Evolutionary conservation across 352 stramenopile genomes (phyloP), one percentile per base, ranked within the genome.

Genomic region (Thalassiosira exigua): DNA sequence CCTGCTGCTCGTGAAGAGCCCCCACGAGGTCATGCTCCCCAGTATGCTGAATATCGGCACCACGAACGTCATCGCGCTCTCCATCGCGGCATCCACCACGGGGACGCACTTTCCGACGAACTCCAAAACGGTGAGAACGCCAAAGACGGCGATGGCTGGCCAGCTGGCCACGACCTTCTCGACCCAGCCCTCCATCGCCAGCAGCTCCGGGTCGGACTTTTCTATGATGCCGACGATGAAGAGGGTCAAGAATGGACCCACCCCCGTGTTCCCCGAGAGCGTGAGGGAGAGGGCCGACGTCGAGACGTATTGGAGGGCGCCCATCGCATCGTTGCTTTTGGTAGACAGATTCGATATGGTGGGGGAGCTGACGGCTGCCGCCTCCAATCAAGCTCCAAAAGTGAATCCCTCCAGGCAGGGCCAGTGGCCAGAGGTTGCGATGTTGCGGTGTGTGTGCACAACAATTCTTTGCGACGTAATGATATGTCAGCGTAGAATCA

Each of bases 161-260:
- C 79, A 87, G 36, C 50, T 58, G 12, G n/a, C 21, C 11, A 58
- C 19, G 30, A 19, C 21, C 50, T 58, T 58, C 1, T 12, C 19
- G 30, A 58, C 50, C 50, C 50, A 58, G 1, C 36, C 50, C 21
- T 42, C 54, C 74, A 87, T 81, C 21, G 79, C 71, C 1, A 88
- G 68, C 9, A 71, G 22, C 19, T 69, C 29, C 9, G 81, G 76
- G 17, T 70, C 14, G 2, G 54, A 46, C 27, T 44, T 60, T 65
- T 71, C 70, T 1, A 70, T 44, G 2, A 81, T 56, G 3, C 81
- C 81, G 14, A 88, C 61, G 19, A 88, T 30, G 12, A 88, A 62
- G 36, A 88, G 67, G 3, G 81, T 88, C 3, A 87, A 51, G 53
- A 87, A 84, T 21, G 80, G 80, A n/a, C 65, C 64, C 7, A 87